Conservation (phyloP, 2,329 filamentous ascomycete genomes). For the Drechslerella dactyloides region DNA sequence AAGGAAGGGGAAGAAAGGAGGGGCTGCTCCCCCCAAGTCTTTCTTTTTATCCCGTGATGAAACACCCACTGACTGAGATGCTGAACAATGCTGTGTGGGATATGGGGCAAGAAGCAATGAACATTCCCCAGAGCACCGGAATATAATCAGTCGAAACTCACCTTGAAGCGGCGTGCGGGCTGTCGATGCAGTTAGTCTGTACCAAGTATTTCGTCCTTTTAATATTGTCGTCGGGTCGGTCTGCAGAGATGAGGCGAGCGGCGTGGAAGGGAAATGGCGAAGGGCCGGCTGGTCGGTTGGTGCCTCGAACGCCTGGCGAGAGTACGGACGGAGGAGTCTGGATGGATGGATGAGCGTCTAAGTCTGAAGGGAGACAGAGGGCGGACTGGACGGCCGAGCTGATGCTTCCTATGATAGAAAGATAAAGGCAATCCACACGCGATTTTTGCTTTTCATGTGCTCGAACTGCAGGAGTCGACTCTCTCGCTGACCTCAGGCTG, state of each 20-base stretch:
- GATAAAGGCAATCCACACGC: constrained; percentile 43
- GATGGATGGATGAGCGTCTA: constrained; percentile 38
- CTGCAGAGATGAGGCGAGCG: background rate
- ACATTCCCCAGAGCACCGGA: constrained; percentile 39
- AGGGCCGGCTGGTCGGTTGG: background rate
- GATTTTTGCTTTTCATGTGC: constrained; percentile 47
- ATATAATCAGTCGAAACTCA: constrained; percentile 42
- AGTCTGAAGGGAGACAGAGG: constrained; percentile 31
- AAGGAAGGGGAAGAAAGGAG: constrained; percentile 50
- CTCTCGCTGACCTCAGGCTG: constrained; percentile 49
- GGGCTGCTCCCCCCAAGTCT: constrained; percentile 41
- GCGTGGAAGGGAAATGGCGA: background rate
- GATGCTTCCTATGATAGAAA: constrained; percentile 49
- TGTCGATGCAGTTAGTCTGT: background rate
- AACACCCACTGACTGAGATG: constrained; percentile 50
- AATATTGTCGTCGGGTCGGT: background rate
- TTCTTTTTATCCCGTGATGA: constrained; percentile 51
- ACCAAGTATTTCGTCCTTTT: no score
- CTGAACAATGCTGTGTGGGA: constrained; percentile 43
- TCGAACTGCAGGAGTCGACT: constrained; percentile 46
- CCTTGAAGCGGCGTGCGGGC: constrained; percentile 39
- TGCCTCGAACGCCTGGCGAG: background rate
- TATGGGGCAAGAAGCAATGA: constrained; percentile 38
- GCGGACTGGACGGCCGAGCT: no score
- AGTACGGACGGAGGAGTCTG: background rate